Evolutionary conservation across 306 rosid species (phyloP).

Genomic region (Glycine soja): DNA sequence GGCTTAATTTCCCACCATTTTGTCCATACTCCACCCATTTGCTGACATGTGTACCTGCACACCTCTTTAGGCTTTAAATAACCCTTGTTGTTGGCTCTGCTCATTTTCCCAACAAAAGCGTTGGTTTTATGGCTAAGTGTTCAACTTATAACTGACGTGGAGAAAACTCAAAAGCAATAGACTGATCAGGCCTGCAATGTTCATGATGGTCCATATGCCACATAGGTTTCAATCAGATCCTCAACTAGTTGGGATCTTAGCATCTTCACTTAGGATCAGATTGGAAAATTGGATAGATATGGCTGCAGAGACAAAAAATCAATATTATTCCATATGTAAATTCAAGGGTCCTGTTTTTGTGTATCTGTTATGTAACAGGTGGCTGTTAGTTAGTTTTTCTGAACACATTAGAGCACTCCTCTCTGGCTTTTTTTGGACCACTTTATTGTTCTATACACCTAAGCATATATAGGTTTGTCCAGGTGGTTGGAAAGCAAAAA

Average conservation of each 20-base stretch:
- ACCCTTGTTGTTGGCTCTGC: not conserved
- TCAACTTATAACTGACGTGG: not conserved
- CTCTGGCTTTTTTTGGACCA: slow-evolving; percentile 40
- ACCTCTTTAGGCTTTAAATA: too few relatives aligned
- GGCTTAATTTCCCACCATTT: not conserved
- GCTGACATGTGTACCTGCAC: slow-evolving; percentile 1
- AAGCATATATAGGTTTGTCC: slow-evolving; percentile 14
- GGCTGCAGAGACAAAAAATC: slow-evolving; percentile 39
- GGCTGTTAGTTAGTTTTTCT: not conserved
- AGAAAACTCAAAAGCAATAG: slow-evolving; percentile 31
- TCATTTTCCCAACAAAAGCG: slow-evolving; percentile 5
- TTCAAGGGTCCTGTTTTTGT: slow-evolving; percentile 37
- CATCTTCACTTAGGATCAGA: slow-evolving; percentile 41
- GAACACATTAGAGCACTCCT: not conserved
- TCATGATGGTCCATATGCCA: slow-evolving; percentile 43
- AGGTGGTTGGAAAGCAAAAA: slow-evolving; percentile 33
- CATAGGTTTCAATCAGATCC: slow-evolving; percentile 32
- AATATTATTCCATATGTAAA: slow-evolving; percentile 39
- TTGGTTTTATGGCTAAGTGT: not conserved
- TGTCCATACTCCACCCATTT: not conserved
- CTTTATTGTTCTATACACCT: slow-evolving; percentile 16
- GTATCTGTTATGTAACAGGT: slow-evolving; percentile 35
- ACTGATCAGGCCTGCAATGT: slow-evolving; percentile 19
- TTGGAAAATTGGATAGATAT: slow-evolving; percentile 50
- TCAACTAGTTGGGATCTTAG: slow-evolving; percentile 37